phyloP scores from a whole-genome alignment of 2,329 filamentous ascomycete species.

The Colletotrichum aenigma region DNA sequence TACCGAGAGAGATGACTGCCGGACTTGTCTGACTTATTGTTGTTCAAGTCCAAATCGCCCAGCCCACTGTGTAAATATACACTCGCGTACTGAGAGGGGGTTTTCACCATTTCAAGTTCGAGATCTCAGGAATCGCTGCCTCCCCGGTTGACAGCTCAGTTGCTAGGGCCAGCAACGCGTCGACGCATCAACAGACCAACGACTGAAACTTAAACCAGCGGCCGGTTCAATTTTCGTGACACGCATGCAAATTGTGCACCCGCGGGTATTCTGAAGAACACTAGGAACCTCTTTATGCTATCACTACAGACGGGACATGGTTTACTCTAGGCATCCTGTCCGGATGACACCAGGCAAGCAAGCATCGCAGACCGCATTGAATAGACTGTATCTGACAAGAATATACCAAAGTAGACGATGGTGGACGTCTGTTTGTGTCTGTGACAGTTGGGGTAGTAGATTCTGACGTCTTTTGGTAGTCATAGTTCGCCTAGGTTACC shows the following conservation, averaged over 20 bases:
- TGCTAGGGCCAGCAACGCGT: background rate
- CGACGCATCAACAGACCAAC: background rate
- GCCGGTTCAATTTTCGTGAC: background rate
- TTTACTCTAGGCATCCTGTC: accelerated
- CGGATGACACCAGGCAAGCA: accelerated
- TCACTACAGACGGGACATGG: accelerated
- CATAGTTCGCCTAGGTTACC: background rate
- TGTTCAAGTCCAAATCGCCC: too few species aligned
- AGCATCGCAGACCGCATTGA: accelerated
- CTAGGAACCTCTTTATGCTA: background rate
- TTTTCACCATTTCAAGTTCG: background rate
- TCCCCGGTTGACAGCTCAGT: too few species aligned
- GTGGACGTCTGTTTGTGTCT: background rate
- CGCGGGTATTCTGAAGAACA: background rate
- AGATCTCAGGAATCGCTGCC: background rate
- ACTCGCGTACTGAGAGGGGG: too few species aligned
- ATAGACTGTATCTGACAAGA: accelerated
- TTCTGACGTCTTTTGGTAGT: background rate
- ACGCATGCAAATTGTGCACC: too few species aligned
- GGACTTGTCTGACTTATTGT: too few species aligned
- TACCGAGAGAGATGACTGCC: too few species aligned
- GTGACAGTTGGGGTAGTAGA: accelerated
- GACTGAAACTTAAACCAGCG: background rate
- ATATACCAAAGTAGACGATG: background rate
- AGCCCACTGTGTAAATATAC: too few species aligned